These are phyloP conservation scores for Aurantiochytrium sp. DNA, from an alignment of 108 stramenopile genomes.

Conservation along the genomic window DNA sequence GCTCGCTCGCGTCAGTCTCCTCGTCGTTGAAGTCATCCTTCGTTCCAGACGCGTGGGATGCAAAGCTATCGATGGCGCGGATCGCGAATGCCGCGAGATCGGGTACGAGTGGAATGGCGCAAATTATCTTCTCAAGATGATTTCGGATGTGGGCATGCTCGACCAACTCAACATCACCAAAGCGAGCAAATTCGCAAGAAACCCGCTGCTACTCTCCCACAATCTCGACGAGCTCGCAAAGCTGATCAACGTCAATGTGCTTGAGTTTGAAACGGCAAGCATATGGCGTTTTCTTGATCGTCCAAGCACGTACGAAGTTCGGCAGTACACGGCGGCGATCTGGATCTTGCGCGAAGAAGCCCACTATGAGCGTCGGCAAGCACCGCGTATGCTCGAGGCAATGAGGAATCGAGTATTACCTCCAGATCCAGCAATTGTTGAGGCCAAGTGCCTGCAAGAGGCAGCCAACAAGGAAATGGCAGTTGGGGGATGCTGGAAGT, in stretches of 20 bases:
- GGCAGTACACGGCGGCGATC: neutral
- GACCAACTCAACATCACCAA: neutral
- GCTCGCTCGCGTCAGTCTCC: neutral
- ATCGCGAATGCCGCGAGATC: neutral
- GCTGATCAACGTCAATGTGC: neutral
- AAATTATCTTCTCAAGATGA: neutral
- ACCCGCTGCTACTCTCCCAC: neutral
- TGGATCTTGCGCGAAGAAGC: neutral
- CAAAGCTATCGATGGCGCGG: no score
- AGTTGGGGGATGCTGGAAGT: neutral
- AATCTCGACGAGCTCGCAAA: neutral
- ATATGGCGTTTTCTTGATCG: neutral
- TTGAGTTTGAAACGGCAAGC: neutral
- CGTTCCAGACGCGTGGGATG: neutral
- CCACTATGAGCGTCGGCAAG: neutral
- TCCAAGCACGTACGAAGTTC: neutral
- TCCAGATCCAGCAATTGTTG: neutral
- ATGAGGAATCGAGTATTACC: neutral
- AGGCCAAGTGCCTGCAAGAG: neutral
- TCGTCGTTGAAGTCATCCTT: neutral
- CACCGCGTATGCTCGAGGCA: neutral
- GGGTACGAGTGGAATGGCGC: neutral
- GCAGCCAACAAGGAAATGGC: neutral
- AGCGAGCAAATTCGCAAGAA: neutral
- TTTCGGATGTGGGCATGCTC: neutral